A percentile compares a stretch with the other conserved stretches of the same genome.
Evolutionary conservation across 2,329 filamentous ascomycete genomes (phyloP).

Genomic region (Ascochyta pisi): DNA sequence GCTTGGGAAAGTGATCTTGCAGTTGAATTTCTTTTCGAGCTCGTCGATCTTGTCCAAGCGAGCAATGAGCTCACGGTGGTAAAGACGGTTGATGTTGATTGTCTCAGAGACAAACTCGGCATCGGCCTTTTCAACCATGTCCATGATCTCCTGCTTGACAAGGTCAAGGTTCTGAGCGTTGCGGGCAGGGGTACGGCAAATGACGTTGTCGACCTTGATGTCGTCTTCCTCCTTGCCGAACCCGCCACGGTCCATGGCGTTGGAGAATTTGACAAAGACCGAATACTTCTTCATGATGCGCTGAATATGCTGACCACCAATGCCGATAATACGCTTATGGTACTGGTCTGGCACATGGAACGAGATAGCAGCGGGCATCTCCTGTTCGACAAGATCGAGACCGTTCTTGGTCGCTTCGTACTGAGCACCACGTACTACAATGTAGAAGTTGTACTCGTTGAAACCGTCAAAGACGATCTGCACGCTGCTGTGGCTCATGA

Average conservation of each 20-base stretch:
- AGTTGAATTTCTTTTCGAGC: constrained; percentile 98
- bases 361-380: constrained; percentile 98
- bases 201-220: constrained; percentile 98
- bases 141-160: constrained; percentile 98
- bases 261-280: constrained; percentile 99
- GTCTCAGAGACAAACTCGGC: constrained; percentile 96
- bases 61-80: constrained; percentile 91
- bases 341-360: constrained; percentile 99
- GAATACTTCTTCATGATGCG: constrained; percentile 99
- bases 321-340: constrained; percentile 98
- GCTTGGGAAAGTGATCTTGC: constrained; percentile 98
- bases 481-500: constrained; percentile 99
- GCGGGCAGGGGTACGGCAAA: constrained; percentile 94
- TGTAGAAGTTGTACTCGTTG: constrained; percentile 99
- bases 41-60: constrained; percentile 90
- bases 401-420: constrained; percentile 96
- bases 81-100: constrained; percentile 91
- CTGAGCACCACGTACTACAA: constrained; percentile 89
- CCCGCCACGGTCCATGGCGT: constrained; percentile 95
- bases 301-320: constrained; percentile 97
- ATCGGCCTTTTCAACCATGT: constrained; percentile 98
- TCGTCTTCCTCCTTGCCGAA: constrained; percentile 97
- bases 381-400: constrained; percentile 90
- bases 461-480: constrained; percentile 99
- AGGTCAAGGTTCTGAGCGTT: constrained; percentile 97